Evolutionary conservation across 1,284 basidiomycete genomes (phyloP), one percentile per base, ranked within the genome.

Genomic region (Bjerkandera adusta): DNA sequence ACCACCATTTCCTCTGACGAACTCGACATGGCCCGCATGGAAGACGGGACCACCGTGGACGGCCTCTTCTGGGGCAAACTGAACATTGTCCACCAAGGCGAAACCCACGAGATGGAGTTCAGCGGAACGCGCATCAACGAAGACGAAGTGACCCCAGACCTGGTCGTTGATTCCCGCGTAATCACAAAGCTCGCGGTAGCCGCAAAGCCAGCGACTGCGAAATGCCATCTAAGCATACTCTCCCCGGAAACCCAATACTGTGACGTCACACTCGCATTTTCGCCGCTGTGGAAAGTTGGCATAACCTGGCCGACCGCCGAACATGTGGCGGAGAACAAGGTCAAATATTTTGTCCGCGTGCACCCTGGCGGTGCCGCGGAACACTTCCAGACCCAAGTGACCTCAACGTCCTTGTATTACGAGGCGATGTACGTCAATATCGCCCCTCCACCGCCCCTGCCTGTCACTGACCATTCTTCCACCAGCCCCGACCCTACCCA

Each of bases 51-150:
- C 8, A 72, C 80, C 20, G 88, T 91, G 18, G 88, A 87, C 44
- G 88, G 88, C 35, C 69, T 76, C 61, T 91, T 90, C 68, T 90
- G 85, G 85, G 88, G 88, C 2, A 90, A 89, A 60, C 77, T 91
- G 43, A 79, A 81, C 54, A 86, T 91, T 44, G 77, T 89, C 11
- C 89, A 91, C 59, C 70, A 78, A 2, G 85, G 79, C 32, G 84
- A 88, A 58, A 80, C 68, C 13, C 88, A 91, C 63, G 76, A 75
- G 49, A 76, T 91, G 75, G 88, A 90, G 54, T 91, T 91, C 63
- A 81, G 69, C 41, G 88, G 88, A 29, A 89, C 88, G 21, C 79
- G 83, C 35, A 70, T 89, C 50, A 74, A 77, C 47, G 76, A 77
- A 39, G 77, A 83, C 46, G 77, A 79, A 30, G 72, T 81, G 55